Conservation (phyloP, 306 rosid species). For the Malus domestica region ASM211411v1 NC_041801.1:5413501-5414000, state of each 20-base stretch:
- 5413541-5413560: not conserved
- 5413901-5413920: constrained; percentile 33
- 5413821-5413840: constrained; percentile 26
- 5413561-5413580: constrained; percentile 16
- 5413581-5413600: not conserved
- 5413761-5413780: constrained; percentile 9
- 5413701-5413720: constrained; percentile 22
- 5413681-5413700: constrained; percentile 23
- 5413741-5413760: constrained; percentile 24
- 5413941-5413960: not conserved
- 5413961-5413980: not conserved
- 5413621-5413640: constrained; percentile 19
- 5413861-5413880: constrained; percentile 38
- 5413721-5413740: constrained; percentile 25
- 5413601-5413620: not conserved
- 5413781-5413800: constrained; percentile 16
- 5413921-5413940: constrained; percentile 25
- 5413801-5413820: constrained; percentile 28
- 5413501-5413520: not conserved
- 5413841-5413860: constrained; percentile 20
- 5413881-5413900: constrained; percentile 46
- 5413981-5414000: not conserved
- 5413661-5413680: constrained; percentile 24
- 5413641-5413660: constrained; percentile 28
- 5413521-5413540: not conserved